Evolutionary conservation across 2,329 filamentous ascomycete genomes (phyloP).

Genomic region (Sporothrix pallida): DNA sequence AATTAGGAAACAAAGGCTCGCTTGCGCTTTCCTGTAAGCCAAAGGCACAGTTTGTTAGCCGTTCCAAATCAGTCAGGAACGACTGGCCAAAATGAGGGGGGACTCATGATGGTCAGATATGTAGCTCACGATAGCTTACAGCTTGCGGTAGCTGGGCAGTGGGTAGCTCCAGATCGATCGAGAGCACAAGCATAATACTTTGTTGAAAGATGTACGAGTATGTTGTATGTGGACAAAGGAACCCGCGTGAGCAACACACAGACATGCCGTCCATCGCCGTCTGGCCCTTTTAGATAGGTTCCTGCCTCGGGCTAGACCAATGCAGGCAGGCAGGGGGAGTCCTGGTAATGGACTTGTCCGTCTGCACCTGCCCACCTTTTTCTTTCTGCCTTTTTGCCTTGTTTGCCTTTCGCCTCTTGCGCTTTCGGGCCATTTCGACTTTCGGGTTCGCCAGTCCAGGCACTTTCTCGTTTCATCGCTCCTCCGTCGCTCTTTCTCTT

Average conservation of each 20-base stretch:
- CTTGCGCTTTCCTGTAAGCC: slow-evolving; percentile 21
- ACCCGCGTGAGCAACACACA: slow-evolving; percentile 21
- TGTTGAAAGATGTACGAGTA: not conserved
- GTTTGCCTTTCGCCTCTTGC: slow-evolving; percentile 24
- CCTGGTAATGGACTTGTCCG: not conserved
- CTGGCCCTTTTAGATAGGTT: not conserved
- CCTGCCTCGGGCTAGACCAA: slow-evolving; percentile 25
- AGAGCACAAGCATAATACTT: not conserved
- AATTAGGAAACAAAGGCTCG: slow-evolving; percentile 12
- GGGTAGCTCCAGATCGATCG: slow-evolving; percentile 2
- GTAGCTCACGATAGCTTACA: slow-evolving; percentile 16
- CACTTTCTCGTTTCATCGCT: slow-evolving; percentile 11
- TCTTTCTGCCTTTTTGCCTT: not conserved
- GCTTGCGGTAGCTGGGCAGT: not conserved
- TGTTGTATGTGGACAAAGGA: slow-evolving; percentile 1
- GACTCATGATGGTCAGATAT: not conserved
- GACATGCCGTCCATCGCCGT: not conserved
- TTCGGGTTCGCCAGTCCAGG: not conserved
- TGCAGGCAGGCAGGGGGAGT: slow-evolving; percentile 4
- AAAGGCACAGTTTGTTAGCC: not conserved
- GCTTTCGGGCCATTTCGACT: not conserved
- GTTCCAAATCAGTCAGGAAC: not conserved
- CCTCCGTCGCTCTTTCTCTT: slow-evolving; percentile 3
- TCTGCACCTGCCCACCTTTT: not conserved
- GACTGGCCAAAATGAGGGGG: not conserved